These are phyloP conservation scores for Arxiozyma slooffiae DNA, from an alignment of 1,139 yeast species.

Conservation along the genomic window DNA sequence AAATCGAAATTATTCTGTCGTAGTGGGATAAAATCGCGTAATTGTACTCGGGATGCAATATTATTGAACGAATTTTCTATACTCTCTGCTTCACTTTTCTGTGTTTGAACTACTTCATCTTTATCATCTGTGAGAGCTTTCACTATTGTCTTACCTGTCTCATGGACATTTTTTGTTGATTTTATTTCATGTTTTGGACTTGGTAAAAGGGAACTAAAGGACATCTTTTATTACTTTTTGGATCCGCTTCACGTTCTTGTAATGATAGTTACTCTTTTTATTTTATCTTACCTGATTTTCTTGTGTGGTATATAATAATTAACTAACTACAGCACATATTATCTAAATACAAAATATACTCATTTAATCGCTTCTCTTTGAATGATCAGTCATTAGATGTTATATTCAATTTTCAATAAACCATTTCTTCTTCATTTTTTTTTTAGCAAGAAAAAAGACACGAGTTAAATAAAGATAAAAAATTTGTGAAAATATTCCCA, in stretches of 20 bases:
- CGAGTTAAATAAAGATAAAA: no score
- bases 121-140: neutral
- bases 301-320: neutral
- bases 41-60: conserved; percentile 9
- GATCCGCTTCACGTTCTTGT: neutral
- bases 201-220: conserved; percentile 23
- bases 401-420: no score
- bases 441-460: no score
- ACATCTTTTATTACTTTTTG: conserved; percentile 7
- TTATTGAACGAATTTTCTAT: neutral
- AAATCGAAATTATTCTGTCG: conserved; percentile 35
- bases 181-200: conserved; percentile 14
- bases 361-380: neutral
- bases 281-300: no score
- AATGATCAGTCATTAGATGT: no score
- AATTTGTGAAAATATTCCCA: neutral
- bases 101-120: neutral
- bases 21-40: conserved; percentile 40
- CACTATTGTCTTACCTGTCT: neutral
- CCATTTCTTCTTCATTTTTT: neutral
- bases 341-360: neutral
- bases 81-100: neutral
- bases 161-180: neutral
- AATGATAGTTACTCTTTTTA: neutral
- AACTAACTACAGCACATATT: no score